A percentile compares a stretch with the other conserved stretches of the same genome.
phyloP scores from a whole-genome alignment of 768 basidiomycete species.

The Steccherinum ochraceum region DNA sequence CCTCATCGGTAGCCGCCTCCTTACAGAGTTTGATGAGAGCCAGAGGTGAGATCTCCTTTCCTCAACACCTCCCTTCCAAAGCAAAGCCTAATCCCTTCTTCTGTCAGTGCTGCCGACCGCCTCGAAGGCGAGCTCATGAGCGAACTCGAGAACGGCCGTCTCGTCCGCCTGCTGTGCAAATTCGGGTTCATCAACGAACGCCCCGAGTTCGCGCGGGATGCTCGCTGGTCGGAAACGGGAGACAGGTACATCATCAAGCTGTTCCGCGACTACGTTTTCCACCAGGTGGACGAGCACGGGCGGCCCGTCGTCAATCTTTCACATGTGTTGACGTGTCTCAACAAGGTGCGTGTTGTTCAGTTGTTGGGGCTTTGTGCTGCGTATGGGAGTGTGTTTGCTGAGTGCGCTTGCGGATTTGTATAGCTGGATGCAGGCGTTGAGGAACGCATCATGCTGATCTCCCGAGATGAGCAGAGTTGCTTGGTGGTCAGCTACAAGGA shows the following conservation, averaged over 20 bases:
- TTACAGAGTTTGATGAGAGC: constrained; percentile 82
- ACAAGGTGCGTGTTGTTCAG: constrained; percentile 58
- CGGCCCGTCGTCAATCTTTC: constrained; percentile 85
- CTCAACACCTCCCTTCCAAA: constrained; percentile 1
- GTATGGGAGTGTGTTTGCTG: too few species aligned
- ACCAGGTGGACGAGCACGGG: constrained; percentile 89
- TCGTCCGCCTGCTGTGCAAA: constrained; percentile 86
- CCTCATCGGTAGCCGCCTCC: constrained; percentile 63
- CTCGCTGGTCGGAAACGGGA: constrained; percentile 97
- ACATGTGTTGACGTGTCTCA: constrained; percentile 88
- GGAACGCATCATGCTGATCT: constrained; percentile 91
- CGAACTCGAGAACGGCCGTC: constrained; percentile 90
- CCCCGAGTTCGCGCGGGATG: constrained; percentile 96
- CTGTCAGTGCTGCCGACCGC: constrained; percentile 64
- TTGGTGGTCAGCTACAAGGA: constrained; percentile 92
- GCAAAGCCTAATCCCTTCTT: not conserved
- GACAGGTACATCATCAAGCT: constrained; percentile 97
- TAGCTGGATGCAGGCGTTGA: constrained; percentile 92
- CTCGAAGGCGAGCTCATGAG: constrained; percentile 79
- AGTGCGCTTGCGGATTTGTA: not conserved
- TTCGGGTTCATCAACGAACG: constrained; percentile 98
- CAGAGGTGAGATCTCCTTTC: constrained; percentile 46
- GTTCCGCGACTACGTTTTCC: constrained; percentile 97
- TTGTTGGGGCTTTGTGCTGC: not conserved
- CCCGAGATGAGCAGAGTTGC: constrained; percentile 94